Percentiles rank a stretch among this genome's conserved stretches.
Conservation (phyloP, 441 rosid species). For the Eruca vesicaria region DNA sequence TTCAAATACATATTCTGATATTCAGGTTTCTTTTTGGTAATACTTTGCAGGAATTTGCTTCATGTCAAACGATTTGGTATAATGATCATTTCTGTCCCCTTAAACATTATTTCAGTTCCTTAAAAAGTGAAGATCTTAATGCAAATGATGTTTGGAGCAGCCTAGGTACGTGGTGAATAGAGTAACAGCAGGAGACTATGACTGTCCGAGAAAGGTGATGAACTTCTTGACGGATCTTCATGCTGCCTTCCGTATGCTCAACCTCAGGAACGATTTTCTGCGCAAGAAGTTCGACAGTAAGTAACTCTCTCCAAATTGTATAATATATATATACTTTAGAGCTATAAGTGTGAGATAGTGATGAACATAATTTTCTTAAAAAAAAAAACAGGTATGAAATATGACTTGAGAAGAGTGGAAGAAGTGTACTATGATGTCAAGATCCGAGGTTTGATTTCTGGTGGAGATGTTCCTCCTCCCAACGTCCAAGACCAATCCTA, state of each 20-base stretch:
- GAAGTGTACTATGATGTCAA: conserved; percentile 85
- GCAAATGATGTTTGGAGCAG: conserved; percentile 39
- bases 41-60: conserved; percentile 79
- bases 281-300: conserved; percentile 97
- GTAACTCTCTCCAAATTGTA: conserved; percentile 3
- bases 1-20: not conserved
- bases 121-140: not conserved
- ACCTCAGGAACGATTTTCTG: conserved; percentile 90
- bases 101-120: not conserved
- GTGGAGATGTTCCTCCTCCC: conserved; percentile 37
- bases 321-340: not conserved
- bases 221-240: conserved; percentile 88
- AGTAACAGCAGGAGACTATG: conserved; percentile 90
- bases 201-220: conserved; percentile 87
- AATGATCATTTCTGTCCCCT: conserved; percentile 31
- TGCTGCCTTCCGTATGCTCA: conserved; percentile 90
- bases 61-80: conserved; percentile 95
- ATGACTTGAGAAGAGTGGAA: conserved; percentile 79
- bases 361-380: not conserved
- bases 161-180: conserved; percentile 94
- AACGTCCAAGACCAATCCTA: conserved; percentile 39
- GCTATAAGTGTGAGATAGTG: not conserved
- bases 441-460: conserved; percentile 66
- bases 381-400: conserved; percentile 62
- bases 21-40: not conserved